Conservation (phyloP, 371 early-diverging fungal species). For the Mortierella sp. region DNA sequence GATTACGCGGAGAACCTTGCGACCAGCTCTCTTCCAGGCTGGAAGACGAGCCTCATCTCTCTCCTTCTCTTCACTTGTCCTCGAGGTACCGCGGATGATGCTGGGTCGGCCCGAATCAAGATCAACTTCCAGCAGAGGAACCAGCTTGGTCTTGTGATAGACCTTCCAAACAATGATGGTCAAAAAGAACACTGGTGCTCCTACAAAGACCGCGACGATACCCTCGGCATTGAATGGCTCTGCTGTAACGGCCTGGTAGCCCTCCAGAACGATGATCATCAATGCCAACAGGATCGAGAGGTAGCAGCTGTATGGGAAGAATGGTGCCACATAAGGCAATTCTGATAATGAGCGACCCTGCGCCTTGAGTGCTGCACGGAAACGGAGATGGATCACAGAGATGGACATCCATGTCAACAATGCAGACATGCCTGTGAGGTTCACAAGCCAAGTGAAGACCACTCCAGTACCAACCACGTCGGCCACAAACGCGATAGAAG, state of each 20-base stretch:
- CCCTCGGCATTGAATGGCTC: constrained; percentile 56
- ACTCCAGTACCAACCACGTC: constrained; percentile 68
- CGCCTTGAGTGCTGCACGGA: constrained; percentile 78
- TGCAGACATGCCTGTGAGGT: constrained; percentile 78
- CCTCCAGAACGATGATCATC: constrained; percentile 74
- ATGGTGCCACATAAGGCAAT: constrained; percentile 78
- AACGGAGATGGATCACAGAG: constrained; percentile 82
- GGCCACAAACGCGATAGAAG: constrained; percentile 71
- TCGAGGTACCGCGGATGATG: constrained; percentile 18
- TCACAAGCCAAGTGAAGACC: constrained; percentile 79
- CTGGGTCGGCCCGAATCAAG: constrained; percentile 64
- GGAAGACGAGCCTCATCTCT: constrained; percentile 9
- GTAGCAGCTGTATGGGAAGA: constrained; percentile 75
- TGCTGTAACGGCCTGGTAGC: constrained; percentile 63
- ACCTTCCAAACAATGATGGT: constrained; percentile 63
- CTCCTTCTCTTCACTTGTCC: background rate
- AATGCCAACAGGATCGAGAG: constrained; percentile 66
- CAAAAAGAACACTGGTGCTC: constrained; percentile 58
- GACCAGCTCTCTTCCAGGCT: constrained; percentile 14
- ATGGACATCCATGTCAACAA: constrained; percentile 86
- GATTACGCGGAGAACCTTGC: constrained; percentile 11
- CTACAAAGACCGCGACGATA: constrained; percentile 62
- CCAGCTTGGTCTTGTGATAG: constrained; percentile 60
- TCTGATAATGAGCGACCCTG: constrained; percentile 73
- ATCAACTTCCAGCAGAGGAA: constrained; percentile 68